phyloP scores from a whole-genome alignment of 2,329 filamentous ascomycete genomes.

The Fusarium citri region DNA sequence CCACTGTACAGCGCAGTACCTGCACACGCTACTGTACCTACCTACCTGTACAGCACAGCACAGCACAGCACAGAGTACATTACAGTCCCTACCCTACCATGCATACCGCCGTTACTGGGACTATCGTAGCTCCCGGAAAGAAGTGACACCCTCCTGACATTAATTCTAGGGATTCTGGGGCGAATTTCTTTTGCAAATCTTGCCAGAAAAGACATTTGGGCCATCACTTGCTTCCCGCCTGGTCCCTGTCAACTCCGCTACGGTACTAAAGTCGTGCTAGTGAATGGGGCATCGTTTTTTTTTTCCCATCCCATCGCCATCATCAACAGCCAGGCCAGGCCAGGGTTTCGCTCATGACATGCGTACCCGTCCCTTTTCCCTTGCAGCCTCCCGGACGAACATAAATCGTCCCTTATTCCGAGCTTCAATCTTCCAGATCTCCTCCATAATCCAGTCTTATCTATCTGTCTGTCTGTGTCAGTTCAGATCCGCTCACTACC shows the following conservation, averaged over 20 bases:
- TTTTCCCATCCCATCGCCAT: conserved; percentile 39
- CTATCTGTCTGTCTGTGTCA: conserved; percentile 25
- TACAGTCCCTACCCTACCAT: background rate
- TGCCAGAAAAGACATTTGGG: conserved; percentile 44
- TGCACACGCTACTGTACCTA: background rate
- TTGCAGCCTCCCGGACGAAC: conserved; percentile 48
- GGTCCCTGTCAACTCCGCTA: conserved; percentile 47
- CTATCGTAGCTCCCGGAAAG: conserved; percentile 34
- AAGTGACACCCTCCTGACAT: conserved; percentile 41
- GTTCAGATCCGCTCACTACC: conserved; percentile 41
- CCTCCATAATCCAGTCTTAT: conserved; percentile 9
- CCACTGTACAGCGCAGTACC: conserved; percentile 3
- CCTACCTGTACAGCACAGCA: background rate
- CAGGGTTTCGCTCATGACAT: conserved; percentile 46
- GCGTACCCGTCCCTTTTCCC: conserved; percentile 40
- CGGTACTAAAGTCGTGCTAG: conserved; percentile 28
- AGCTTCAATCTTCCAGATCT: conserved; percentile 32
- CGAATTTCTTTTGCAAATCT: conserved; percentile 48
- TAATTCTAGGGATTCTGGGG: conserved; percentile 37
- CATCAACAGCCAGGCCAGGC: conserved; percentile 24
- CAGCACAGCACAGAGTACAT: conserved; percentile 7
- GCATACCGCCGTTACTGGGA: background rate
- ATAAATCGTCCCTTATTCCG: conserved; percentile 47
- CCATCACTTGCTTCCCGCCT: conserved; percentile 44
- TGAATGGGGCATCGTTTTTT: conserved; percentile 44